Evolutionary conservation across 1,139 yeast species (phyloP).

Genomic region (Pneumocystis carinii): DNA sequence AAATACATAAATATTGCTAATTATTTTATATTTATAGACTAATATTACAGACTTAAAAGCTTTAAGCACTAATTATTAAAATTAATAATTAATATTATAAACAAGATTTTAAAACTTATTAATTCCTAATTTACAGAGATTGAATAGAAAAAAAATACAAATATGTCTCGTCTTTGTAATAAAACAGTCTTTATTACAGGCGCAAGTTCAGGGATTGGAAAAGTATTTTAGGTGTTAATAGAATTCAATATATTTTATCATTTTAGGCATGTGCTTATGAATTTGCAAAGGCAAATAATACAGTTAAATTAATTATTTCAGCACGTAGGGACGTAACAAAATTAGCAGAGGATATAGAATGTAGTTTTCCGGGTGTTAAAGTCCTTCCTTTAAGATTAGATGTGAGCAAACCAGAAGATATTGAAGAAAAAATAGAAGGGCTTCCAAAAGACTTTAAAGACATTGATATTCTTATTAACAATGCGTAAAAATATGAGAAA

Average conservation of each 20-base stretch:
- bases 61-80: no score
- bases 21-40: background rate
- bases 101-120: conserved; percentile 42
- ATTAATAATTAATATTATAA: conserved; percentile 18
- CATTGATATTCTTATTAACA: conserved; percentile 46
- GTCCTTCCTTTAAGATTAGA: conserved; percentile 44
- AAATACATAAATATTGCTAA: no score
- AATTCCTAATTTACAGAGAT: background rate
- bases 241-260: conserved; percentile 2
- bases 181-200: conserved; percentile 56
- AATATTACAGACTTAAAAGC: no score
- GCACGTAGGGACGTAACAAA: conserved; percentile 55
- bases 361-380: conserved; percentile 32
- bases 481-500: conserved; percentile 32
- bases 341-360: conserved; percentile 36
- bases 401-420: conserved; percentile 38
- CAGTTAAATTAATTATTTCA: conserved; percentile 46
- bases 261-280: conserved; percentile 54
- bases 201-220: conserved; percentile 64
- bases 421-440: conserved; percentile 36
- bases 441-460: conserved; percentile 28
- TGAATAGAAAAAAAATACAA: background rate
- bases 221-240: background rate
- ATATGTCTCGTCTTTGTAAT: conserved; percentile 37
- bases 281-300: conserved; percentile 54